These are phyloP conservation scores for Fusarium sp. DNA, from an alignment of 2,329 filamentous ascomycete species.

Conservation along the genomic window DNA sequence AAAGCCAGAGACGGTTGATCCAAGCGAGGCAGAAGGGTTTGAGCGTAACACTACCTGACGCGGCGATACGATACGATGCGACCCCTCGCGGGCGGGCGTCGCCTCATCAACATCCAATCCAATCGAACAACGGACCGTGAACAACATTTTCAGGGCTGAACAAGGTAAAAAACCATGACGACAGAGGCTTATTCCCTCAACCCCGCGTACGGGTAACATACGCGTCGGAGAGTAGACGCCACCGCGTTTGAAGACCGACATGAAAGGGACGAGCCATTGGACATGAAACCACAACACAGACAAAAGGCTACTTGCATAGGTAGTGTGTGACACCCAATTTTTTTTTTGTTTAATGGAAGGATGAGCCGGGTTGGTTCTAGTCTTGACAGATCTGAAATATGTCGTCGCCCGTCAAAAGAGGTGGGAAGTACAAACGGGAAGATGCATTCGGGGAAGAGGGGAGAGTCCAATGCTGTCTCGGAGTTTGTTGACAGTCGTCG, in stretches of 20 bases:
- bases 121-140: constrained; percentile 4
- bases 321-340: not conserved
- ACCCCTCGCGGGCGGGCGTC: not conserved
- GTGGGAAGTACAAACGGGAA: not conserved
- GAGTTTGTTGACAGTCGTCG: not conserved
- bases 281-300: not conserved
- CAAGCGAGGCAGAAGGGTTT: constrained; percentile 21
- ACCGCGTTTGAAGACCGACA: constrained; percentile 7
- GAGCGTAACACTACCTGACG: constrained; percentile 13
- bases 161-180: constrained; percentile 3
- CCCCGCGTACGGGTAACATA: not conserved
- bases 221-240: constrained; percentile 5
- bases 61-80: constrained; percentile 7
- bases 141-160: not conserved
- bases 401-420: not conserved
- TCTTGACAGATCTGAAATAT: not conserved
- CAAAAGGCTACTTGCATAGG: not conserved
- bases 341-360: not conserved
- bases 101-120: not conserved
- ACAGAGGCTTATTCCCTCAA: not conserved
- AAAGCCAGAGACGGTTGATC: constrained; percentile 18
- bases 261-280: not conserved
- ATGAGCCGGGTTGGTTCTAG: not conserved
- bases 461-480: not conserved
- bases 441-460: not conserved